These are phyloP conservation scores for Phylloporus sp. DNA, from an alignment of 768 basidiomycete species.

Conservation along the genomic window DNA sequence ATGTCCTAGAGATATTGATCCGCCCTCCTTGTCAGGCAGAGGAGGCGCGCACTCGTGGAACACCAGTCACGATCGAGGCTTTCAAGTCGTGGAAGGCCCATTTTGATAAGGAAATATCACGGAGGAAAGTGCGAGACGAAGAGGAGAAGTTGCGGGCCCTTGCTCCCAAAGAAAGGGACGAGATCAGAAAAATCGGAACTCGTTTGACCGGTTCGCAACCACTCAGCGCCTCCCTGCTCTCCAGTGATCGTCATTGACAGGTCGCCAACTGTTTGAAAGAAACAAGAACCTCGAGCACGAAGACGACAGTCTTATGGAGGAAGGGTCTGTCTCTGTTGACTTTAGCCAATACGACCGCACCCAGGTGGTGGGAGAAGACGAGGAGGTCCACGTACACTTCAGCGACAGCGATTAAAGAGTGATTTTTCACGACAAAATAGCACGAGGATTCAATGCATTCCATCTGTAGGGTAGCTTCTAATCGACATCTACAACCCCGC, in stretches of 20 bases:
- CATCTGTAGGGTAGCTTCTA: slow-evolving; percentile 11
- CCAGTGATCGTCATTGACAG: slow-evolving; percentile 37
- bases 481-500: slow-evolving; percentile 49
- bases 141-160: slow-evolving; percentile 70
- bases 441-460: slow-evolving; percentile 5
- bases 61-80: slow-evolving; percentile 78
- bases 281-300: slow-evolving; percentile 63
- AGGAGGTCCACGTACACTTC: slow-evolving; percentile 62
- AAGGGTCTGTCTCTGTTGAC: slow-evolving; percentile 83
- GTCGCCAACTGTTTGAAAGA: slow-evolving; percentile 88
- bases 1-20: neutral
- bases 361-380: slow-evolving; percentile 40
- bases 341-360: slow-evolving; percentile 82
- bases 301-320: slow-evolving; percentile 79
- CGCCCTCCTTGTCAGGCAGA: slow-evolving; percentile 56
- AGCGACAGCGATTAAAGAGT: slow-evolving; percentile 79
- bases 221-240: neutral
- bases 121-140: slow-evolving; percentile 61
- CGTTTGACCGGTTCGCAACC: slow-evolving; percentile 61
- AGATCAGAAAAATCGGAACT: slow-evolving; percentile 57
- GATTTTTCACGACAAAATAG: neutral
- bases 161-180: slow-evolving; percentile 80
- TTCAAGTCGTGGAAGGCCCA: slow-evolving; percentile 78
- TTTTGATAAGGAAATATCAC: slow-evolving; percentile 66
- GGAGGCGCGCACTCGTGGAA: slow-evolving; percentile 82